Conservation (phyloP, 1,284 basidiomycete species). For the Taiwanofungus camphoratus region DNA sequence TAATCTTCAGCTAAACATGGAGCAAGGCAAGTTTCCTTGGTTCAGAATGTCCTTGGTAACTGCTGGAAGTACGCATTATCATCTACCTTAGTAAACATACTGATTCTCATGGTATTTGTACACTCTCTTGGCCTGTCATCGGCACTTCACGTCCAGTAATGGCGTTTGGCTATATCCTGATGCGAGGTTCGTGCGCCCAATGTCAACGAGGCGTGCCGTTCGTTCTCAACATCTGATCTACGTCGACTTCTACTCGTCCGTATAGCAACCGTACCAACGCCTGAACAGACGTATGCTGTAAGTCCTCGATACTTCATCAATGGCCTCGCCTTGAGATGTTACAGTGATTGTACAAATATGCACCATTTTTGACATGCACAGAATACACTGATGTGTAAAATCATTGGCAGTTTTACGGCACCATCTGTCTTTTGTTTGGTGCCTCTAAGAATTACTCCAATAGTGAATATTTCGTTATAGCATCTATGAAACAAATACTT, state of each 20-base stretch:
- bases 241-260: not conserved
- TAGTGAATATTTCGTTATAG: no score
- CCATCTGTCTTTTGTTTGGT: no score
- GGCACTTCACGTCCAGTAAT: constrained; percentile 43
- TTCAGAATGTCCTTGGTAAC: constrained; percentile 33
- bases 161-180: constrained; percentile 54
- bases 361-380: no score
- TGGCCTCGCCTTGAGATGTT: not conserved
- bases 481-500: no score
- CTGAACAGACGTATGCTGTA: constrained; percentile 52
- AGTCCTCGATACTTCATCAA: constrained; percentile 19
- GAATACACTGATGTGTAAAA: no score
- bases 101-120: constrained; percentile 8
- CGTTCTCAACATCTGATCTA: not conserved
- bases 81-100: constrained; percentile 3
- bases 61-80: constrained; percentile 39
- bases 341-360: no score
- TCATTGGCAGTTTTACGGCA: no score
- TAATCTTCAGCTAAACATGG: no score
- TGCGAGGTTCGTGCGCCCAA: constrained; percentile 52
- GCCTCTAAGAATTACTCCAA: no score
- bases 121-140: constrained; percentile 10
- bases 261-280: constrained; percentile 54
- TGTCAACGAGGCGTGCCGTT: no score
- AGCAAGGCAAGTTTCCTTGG: constrained; percentile 19